A percentile compares a stretch with the other conserved stretches of the same genome.
These are phyloP conservation scores for Fusarium heterosporum DNA, from an alignment of 2,329 filamentous ascomycete genomes.

Conservation along the genomic window DNA sequence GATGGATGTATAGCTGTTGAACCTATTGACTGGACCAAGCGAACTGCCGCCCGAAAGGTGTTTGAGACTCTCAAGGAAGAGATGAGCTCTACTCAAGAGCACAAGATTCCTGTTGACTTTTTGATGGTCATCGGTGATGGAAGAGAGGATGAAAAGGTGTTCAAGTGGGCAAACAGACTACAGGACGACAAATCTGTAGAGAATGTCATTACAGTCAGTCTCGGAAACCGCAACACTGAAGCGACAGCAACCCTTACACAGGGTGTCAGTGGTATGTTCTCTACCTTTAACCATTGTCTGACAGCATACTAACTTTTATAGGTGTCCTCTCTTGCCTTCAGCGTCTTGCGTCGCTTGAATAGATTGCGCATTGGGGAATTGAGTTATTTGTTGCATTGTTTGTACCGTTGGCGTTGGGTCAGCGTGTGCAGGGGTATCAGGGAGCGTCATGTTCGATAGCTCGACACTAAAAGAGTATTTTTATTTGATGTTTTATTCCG, in stretches of 20 bases:
- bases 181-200: slow-evolving; percentile 68
- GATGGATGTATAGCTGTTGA: slow-evolving; percentile 87
- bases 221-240: slow-evolving; percentile 89
- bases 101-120: slow-evolving; percentile 75
- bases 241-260: slow-evolving; percentile 88
- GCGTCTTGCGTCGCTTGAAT: slow-evolving; percentile 52
- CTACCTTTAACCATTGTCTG: background rate
- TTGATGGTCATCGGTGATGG: slow-evolving; percentile 91
- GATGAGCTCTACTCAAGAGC: slow-evolving; percentile 46
- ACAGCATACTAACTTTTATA: slow-evolving; percentile 30
- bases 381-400: slow-evolving; percentile 40
- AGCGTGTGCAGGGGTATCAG: slow-evolving; percentile 39
- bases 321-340: slow-evolving; percentile 59
- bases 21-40: slow-evolving; percentile 87
- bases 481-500: slow-evolving; percentile 6
- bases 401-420: slow-evolving; percentile 45
- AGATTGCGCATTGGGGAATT: slow-evolving; percentile 32
- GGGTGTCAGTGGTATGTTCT: slow-evolving; percentile 83
- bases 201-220: slow-evolving; percentile 84
- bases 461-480: slow-evolving; percentile 33
- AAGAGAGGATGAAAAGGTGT: slow-evolving; percentile 92
- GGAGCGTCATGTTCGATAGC: slow-evolving; percentile 18
- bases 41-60: slow-evolving; percentile 81
- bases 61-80: slow-evolving; percentile 68
- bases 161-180: slow-evolving; percentile 90